A percentile compares a stretch with the other conserved stretches of the same genome.
These are phyloP conservation scores for Paracamarosporium sp. DNA, from an alignment of 2,329 filamentous ascomycete species.

Conservation along the genomic window DNA sequence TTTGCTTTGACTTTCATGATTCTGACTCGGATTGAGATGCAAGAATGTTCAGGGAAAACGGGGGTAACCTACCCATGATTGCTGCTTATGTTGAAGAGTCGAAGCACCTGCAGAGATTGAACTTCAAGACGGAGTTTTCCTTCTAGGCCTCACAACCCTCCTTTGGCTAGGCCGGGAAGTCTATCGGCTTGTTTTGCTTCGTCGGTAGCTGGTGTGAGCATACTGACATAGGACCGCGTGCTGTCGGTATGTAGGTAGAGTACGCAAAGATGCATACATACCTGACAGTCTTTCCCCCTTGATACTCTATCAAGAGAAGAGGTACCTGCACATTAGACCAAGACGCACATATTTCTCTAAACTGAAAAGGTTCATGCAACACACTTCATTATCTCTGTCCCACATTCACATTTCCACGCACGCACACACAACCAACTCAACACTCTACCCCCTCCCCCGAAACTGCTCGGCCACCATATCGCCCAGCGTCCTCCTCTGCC, in stretches of 20 bases:
- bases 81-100: too few species aligned
- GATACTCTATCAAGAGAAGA: too few species aligned
- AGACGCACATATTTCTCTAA: too few species aligned
- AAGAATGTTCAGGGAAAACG: too few species aligned
- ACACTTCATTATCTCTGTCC: neutral
- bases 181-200: constrained; percentile 31
- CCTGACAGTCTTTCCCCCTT: neutral
- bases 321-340: too few species aligned
- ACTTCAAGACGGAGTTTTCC: constrained; percentile 19
- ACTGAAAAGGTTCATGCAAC: too few species aligned
- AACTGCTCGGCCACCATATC: constrained; percentile 57
- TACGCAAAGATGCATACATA: neutral
- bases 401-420: neutral
- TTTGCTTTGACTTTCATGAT: too few species aligned
- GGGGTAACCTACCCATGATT: too few species aligned
- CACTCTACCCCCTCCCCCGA: constrained; percentile 38
- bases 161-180: constrained; percentile 51
- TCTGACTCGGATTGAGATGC: too few species aligned
- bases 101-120: neutral
- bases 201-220: constrained; percentile 52
- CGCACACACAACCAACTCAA: neutral
- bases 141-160: constrained; percentile 39
- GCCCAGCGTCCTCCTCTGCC: constrained; percentile 54
- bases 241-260: neutral
- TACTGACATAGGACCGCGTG: neutral